Percentiles rank a stretch among this genome's conserved stretches.
These are phyloP conservation scores for Chrysosporium keratinophilum DNA, from an alignment of 2,329 filamentous ascomycete species.

Conservation along the genomic window DNA sequence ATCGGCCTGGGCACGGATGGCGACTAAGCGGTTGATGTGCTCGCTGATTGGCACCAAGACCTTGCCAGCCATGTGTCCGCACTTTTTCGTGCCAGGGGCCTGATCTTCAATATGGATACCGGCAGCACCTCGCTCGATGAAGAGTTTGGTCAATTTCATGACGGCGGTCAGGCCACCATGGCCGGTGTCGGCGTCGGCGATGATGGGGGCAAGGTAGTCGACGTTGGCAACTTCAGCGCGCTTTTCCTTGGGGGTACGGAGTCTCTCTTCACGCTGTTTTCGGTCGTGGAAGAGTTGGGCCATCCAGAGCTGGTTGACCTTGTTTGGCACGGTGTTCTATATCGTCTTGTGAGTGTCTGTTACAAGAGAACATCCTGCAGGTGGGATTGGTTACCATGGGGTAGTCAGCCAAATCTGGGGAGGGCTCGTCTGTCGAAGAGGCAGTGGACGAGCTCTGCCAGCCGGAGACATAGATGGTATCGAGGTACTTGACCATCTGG, in stretches of 20 bases:
- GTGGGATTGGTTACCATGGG: conserved; percentile 53
- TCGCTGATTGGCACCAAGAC: conserved; percentile 93
- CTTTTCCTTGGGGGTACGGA: conserved; percentile 62
- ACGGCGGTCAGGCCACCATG: conserved; percentile 96
- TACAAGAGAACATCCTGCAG: not conserved
- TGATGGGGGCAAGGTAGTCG: conserved; percentile 90
- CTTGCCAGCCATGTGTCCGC: conserved; percentile 98
- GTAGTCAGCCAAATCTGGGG: conserved; percentile 95
- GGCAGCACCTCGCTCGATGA: conserved; percentile 89
- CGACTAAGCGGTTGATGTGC: conserved; percentile 94
- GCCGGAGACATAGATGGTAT: conserved; percentile 96
- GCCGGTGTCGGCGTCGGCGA: conserved; percentile 94
- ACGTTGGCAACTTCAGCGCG: conserved; percentile 65
- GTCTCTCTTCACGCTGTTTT: conserved; percentile 91
- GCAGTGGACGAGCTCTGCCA: conserved; percentile 98
- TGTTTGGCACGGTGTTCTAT: conserved; percentile 94
- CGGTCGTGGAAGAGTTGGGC: conserved; percentile 98
- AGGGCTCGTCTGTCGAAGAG: conserved; percentile 87
- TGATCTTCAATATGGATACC: conserved; percentile 99
- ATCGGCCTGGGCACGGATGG: conserved; percentile 93
- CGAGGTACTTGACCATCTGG: conserved; percentile 97
- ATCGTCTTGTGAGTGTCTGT: not conserved
- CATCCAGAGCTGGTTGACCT: conserved; percentile 95
- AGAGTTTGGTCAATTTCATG: conserved; percentile 98
- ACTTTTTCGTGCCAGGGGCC: conserved; percentile 97